phyloP scores from a whole-genome alignment of 1,284 basidiomycete species.

The Tilletia setariae region DNA sequence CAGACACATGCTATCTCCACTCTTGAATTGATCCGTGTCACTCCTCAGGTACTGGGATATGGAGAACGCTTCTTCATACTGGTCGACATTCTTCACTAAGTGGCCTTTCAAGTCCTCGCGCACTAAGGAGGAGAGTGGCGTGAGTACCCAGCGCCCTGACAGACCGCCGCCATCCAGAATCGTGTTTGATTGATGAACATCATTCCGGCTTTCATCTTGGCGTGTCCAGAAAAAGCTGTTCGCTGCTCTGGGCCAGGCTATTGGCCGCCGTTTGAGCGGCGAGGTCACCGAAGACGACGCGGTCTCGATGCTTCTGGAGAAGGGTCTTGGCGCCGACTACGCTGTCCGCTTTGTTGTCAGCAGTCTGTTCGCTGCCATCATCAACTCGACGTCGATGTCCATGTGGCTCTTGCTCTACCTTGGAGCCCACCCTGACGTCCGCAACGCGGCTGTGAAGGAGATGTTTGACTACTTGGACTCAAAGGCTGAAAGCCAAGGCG shows the following conservation, averaged over 20 bases:
- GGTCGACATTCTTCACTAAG: conserved; percentile 14
- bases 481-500: conserved; percentile 25
- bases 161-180: background rate
- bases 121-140: conserved; percentile 10
- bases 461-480: conserved; percentile 25
- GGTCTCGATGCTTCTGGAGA: conserved; percentile 33
- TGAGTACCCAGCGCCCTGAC: background rate
- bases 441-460: conserved; percentile 25
- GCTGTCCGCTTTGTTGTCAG: conserved; percentile 35
- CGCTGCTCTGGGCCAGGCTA: conserved; percentile 24
- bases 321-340: conserved; percentile 18
- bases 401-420: conserved; percentile 29
- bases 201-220: conserved; percentile 25
- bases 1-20: background rate
- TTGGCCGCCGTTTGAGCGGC: conserved; percentile 26
- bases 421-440: conserved; percentile 17
- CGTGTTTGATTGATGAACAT: conserved; percentile 17
- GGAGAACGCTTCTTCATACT: conserved; percentile 31
- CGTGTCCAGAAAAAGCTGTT: conserved; percentile 28
- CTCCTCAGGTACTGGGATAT: conserved; percentile 18
- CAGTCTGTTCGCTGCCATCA: conserved; percentile 36
- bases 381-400: conserved; percentile 36
- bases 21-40: background rate
- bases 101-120: background rate
- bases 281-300: conserved; percentile 32